Percentiles rank a stretch among this genome's conserved stretches.
Conservation (phyloP, 169 alveolate species). For the Eimeria falciformis region DNA sequence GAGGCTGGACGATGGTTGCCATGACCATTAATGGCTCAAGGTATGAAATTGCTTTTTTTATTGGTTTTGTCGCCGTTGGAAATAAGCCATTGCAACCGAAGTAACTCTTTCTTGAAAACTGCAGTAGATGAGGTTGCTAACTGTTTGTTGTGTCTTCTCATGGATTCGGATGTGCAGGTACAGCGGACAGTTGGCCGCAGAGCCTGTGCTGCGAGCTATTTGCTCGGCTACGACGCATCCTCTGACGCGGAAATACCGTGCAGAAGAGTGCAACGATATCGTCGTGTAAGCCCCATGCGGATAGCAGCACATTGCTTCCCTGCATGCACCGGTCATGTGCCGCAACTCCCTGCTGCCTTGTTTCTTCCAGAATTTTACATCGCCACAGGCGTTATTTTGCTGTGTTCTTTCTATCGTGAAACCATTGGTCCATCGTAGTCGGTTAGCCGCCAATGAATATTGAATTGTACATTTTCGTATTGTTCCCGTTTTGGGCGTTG, state of each 20-base stretch:
- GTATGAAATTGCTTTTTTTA: conserved; percentile 17
- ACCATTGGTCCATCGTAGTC: neutral
- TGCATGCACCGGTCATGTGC: too few relatives aligned
- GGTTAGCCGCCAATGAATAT: neutral
- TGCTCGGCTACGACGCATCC: conserved; percentile 71
- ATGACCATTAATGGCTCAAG: conserved; percentile 68
- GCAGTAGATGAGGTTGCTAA: neutral
- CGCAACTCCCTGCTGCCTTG: neutral
- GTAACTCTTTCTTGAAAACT: too few relatives aligned
- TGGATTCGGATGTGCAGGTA: conserved; percentile 18
- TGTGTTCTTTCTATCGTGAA: neutral
- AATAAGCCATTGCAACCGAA: too few relatives aligned
- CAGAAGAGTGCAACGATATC: conserved; percentile 70
- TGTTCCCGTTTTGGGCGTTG: too few relatives aligned
- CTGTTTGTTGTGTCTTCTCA: neutral
- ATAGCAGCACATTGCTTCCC: too few relatives aligned
- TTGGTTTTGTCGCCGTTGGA: too few relatives aligned
- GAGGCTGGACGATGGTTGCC: conserved; percentile 67
- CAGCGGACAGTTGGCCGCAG: conserved; percentile 65
- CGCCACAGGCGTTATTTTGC: neutral
- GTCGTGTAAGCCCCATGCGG: conserved; percentile 36
- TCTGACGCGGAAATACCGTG: conserved; percentile 25
- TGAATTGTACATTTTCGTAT: too few relatives aligned
- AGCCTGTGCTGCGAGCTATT: conserved; percentile 67
- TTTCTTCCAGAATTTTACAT: neutral